Conservation (phyloP, 192 early-diverging fungal genomes). For the Coemansia brasiliensis region DNA sequence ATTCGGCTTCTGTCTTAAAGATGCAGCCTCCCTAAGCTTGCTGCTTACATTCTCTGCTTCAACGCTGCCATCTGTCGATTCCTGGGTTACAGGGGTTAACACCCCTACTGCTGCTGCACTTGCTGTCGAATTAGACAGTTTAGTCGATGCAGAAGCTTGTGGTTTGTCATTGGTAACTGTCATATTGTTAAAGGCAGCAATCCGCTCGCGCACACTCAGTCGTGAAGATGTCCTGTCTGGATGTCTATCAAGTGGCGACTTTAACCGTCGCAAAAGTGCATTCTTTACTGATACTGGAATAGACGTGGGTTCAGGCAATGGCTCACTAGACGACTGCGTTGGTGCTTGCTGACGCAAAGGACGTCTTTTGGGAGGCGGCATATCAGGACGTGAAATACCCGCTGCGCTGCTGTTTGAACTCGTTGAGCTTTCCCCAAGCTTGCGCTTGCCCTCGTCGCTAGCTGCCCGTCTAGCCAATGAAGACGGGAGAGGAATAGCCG, state of each 20-base stretch:
- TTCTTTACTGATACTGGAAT: conserved; percentile 37
- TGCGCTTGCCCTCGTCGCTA: neutral
- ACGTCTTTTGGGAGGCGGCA: conserved; percentile 41
- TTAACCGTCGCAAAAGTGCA: conserved; percentile 29
- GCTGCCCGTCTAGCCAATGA: neutral
- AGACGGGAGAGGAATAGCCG: neutral
- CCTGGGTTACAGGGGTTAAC: conserved; percentile 1
- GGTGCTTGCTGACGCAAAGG: conserved; percentile 7
- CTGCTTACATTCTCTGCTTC: neutral
- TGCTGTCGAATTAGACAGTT: no score
- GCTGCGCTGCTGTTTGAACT: neutral
- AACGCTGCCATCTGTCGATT: neutral
- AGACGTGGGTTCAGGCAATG: conserved; percentile 8
- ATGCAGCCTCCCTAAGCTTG: conserved; percentile 7
- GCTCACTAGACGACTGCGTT: no score
- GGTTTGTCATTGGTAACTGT: conserved; percentile 3
- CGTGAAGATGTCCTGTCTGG: conserved; percentile 22
- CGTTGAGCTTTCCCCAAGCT: no score
- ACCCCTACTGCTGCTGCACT: neutral
- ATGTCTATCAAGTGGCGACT: conserved; percentile 27
- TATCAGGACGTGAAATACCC: conserved; percentile 20
- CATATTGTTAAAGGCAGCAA: conserved; percentile 40
- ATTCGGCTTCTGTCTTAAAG: no score
- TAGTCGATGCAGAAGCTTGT: neutral
- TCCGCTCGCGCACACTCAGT: conserved; percentile 39